Evolutionary conservation across 1,284 basidiomycete species (phyloP), one percentile per base, ranked within the genome.

Genomic region (Bondarzewia mesenterica): DNA sequence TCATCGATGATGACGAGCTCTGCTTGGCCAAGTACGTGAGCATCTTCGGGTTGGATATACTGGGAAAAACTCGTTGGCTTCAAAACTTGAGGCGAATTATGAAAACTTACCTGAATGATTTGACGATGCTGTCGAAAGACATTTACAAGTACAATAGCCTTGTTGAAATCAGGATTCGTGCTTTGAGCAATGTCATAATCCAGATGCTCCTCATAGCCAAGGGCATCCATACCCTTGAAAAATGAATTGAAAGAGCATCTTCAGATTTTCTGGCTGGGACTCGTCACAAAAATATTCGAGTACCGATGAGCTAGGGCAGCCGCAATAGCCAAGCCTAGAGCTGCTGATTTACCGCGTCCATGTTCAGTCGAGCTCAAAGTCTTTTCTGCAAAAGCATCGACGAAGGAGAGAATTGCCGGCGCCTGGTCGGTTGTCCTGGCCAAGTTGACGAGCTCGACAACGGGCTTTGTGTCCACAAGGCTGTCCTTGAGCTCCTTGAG

Each of bases 1-100:
- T 99, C 96, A 58, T 99, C 96, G 52, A 99, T 96, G 57, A 99
- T 88, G 53, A 99, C 86, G 3, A 99, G 80, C 63, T 99, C 96
- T 1, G 96, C 96, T 64, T 99, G 96, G 8, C 95, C 93, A 10
- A 99, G 80, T 12, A 98, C 93, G 63, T 98, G 94, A 0, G 92
- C 86, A 61, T 99, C 96, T 73, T 96, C 85, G 1, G 96, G 96
- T 74, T 95, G 89, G 47, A 99, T 98, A 66, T 98, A 99, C 88
- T 94, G 52, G 8, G 21, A 44, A 20, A 35, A 55, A 46, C 38
- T 46, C 38, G 32, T 42, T 22, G 36, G 20, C 41, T 20, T 45
- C 3, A 22, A 25, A n/a, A 14, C 40, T 4, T 16, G 26, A n/a
- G 57, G 8, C 43, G 42, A 26, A 8, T 41, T 27, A 21, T 21